These are phyloP conservation scores for Cadophora luteo-olivacea DNA, from an alignment of 2,329 filamentous ascomycete species.

Conservation along the genomic window DNA sequence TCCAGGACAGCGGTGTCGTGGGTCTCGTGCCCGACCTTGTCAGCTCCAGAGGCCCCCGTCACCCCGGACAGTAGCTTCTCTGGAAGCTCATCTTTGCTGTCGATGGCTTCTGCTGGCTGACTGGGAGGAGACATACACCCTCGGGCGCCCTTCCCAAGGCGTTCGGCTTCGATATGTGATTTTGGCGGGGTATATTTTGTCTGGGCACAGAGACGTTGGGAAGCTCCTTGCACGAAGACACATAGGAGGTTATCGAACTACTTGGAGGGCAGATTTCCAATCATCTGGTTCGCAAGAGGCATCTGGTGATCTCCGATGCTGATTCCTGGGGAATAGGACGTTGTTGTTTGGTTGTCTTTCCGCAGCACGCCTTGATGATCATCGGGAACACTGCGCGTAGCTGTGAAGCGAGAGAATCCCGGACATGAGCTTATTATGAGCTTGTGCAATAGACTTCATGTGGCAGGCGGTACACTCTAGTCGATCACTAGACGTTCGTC, in stretches of 20 bases:
- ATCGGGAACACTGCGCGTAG: neutral
- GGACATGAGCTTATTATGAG: neutral
- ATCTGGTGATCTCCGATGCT: constrained; percentile 18
- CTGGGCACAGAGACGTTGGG: neutral
- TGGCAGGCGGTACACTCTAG: neutral
- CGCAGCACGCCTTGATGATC: constrained; percentile 13
- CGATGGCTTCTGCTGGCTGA: constrained; percentile 38
- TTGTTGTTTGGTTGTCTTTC: neutral
- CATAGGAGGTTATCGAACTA: constrained; percentile 7
- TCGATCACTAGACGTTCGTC: neutral
- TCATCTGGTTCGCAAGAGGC: constrained; percentile 1
- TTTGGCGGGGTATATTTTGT: constrained; percentile 41
- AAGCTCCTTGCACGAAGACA: neutral
- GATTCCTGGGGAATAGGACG: neutral
- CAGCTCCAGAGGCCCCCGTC: constrained; percentile 17
- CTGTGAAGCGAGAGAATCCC: constrained; percentile 10
- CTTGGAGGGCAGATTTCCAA: neutral
- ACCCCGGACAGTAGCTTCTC: constrained; percentile 18
- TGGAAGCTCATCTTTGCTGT: constrained; percentile 36
- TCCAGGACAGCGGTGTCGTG: neutral
- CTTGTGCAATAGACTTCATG: neutral
- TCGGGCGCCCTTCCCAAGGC: constrained; percentile 39
- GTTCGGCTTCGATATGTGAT: constrained; percentile 27
- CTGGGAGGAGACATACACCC: constrained; percentile 45
- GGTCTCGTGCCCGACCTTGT: neutral